These are phyloP conservation scores for Colletotrichum orbiculare DNA, from an alignment of 2,329 filamentous ascomycete species.

Conservation along the genomic window DNA sequence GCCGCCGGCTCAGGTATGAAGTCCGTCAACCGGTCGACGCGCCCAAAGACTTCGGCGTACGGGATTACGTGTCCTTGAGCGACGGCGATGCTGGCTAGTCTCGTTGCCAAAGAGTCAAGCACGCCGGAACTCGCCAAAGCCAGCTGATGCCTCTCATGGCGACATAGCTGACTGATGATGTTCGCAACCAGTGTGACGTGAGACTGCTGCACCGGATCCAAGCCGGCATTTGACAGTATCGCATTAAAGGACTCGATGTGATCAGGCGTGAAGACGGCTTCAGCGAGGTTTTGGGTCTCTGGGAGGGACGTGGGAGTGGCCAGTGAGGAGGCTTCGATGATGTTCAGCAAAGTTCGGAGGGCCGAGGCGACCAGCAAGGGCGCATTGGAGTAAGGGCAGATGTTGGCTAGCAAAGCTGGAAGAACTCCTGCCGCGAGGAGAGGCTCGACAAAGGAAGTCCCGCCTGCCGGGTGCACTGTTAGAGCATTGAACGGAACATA, in stretches of 20 bases:
- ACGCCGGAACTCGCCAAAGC: constrained; percentile 78
- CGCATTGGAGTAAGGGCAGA: constrained; percentile 74
- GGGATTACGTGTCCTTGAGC: constrained; percentile 76
- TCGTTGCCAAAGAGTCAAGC: constrained; percentile 80
- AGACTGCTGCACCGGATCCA: constrained; percentile 64
- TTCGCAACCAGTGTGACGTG: constrained; percentile 71
- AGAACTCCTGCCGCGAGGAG: constrained; percentile 76
- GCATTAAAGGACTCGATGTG: constrained; percentile 48
- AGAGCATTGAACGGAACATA: not conserved
- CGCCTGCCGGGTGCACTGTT: constrained; percentile 64
- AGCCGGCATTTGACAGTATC: constrained; percentile 71
- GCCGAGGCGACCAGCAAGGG: constrained; percentile 77
- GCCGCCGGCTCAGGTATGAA: constrained; percentile 72
- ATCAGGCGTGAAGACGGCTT: constrained; percentile 66
- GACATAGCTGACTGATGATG: constrained; percentile 70
- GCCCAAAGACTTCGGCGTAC: constrained; percentile 65
- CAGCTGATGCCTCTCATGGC: constrained; percentile 75
- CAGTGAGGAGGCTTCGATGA: constrained; percentile 73
- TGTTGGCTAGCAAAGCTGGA: constrained; percentile 74
- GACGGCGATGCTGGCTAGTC: constrained; percentile 77
- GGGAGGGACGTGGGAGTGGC: constrained; percentile 62
- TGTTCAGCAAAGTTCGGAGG: constrained; percentile 77
- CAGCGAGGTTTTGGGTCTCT: constrained; percentile 65
- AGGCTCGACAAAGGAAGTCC: constrained; percentile 80
- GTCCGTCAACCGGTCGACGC: constrained; percentile 64